phyloP scores from a whole-genome alignment of 495 filamentous ascomycete species.

The Hypoxylon lienhwacheense region DNA sequence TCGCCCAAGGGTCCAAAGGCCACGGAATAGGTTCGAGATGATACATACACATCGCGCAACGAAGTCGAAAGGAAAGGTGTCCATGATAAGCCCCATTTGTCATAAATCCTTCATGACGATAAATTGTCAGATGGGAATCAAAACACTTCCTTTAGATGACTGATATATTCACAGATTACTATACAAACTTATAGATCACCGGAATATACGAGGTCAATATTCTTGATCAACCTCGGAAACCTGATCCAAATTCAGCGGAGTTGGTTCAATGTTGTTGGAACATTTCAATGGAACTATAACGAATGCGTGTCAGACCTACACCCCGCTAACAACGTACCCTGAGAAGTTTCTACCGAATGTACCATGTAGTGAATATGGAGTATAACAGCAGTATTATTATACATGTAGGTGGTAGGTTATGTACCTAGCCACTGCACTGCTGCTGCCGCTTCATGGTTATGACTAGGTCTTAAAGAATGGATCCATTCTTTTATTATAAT shows the following conservation, averaged over 20 bases:
- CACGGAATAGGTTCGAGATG: slow-evolving; percentile 11
- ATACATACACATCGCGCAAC: neutral
- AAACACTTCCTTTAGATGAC: neutral
- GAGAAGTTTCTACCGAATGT: too few relatives aligned
- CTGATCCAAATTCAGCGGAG: slow-evolving; percentile 12
- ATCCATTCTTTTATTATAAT: slow-evolving; percentile 30
- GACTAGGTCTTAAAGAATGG: slow-evolving; percentile 4
- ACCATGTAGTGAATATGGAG: too few relatives aligned
- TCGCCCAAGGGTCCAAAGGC: slow-evolving; percentile 20
- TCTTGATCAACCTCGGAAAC: too few relatives aligned
- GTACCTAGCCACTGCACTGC: too few relatives aligned
- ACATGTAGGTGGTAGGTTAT: too few relatives aligned
- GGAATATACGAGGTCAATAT: slow-evolving; percentile 7
- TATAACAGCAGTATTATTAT: too few relatives aligned
- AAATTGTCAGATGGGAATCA: neutral
- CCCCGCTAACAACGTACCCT: slow-evolving; percentile 18
- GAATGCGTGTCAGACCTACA: too few relatives aligned
- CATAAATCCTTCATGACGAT: slow-evolving; percentile 28
- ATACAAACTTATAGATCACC: neutral
- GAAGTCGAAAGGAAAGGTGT: slow-evolving; percentile 13
- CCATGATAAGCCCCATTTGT: slow-evolving; percentile 16
- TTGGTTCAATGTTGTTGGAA: slow-evolving; percentile 3
- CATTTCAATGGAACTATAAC: too few relatives aligned
- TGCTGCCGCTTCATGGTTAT: too few relatives aligned
- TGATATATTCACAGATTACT: neutral